Evolutionary conservation across 2,329 filamentous ascomycete genomes (phyloP).

Genomic region (Geosmithia flava): DNA sequence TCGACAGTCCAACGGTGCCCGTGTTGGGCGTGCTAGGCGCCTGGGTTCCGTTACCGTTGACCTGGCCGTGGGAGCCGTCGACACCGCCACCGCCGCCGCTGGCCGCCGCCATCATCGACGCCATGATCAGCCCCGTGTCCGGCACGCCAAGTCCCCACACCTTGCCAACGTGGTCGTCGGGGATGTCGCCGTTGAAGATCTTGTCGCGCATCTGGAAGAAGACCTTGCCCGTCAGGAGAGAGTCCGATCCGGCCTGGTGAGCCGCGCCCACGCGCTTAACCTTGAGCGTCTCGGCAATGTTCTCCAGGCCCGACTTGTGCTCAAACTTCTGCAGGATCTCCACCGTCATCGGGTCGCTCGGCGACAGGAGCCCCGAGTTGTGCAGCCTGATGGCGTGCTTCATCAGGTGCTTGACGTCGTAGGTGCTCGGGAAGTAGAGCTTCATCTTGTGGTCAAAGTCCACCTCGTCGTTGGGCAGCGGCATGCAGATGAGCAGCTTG

Average conservation of each 20-base stretch:
- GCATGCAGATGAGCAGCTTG: conserved; percentile 76
- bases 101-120: conserved; percentile 19
- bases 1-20: conserved; percentile 34
- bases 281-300: conserved; percentile 85
- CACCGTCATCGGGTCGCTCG: conserved; percentile 49
- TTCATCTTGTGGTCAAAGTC: conserved; percentile 84
- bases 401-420: conserved; percentile 96
- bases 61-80: conserved; percentile 16
- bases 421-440: conserved; percentile 84
- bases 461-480: conserved; percentile 77
- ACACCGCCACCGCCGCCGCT: conserved; percentile 11
- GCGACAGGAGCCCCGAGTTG: conserved; percentile 49
- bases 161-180: conserved; percentile 74
- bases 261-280: conserved; percentile 78
- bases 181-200: conserved; percentile 74
- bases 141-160: conserved; percentile 84
- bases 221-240: conserved; percentile 81
- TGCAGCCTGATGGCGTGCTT: conserved; percentile 70
- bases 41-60: conserved; percentile 32
- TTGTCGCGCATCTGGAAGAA: conserved; percentile 89
- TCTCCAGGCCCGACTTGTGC: conserved; percentile 82
- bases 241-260: conserved; percentile 90
- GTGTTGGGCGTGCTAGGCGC: conserved; percentile 60
- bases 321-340: conserved; percentile 78
- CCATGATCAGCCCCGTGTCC: conserved; percentile 34